Base-by-base conservation (phyloP, 2,329 filamentous ascomycete genomes). In the Fusarium redolens region DNA sequence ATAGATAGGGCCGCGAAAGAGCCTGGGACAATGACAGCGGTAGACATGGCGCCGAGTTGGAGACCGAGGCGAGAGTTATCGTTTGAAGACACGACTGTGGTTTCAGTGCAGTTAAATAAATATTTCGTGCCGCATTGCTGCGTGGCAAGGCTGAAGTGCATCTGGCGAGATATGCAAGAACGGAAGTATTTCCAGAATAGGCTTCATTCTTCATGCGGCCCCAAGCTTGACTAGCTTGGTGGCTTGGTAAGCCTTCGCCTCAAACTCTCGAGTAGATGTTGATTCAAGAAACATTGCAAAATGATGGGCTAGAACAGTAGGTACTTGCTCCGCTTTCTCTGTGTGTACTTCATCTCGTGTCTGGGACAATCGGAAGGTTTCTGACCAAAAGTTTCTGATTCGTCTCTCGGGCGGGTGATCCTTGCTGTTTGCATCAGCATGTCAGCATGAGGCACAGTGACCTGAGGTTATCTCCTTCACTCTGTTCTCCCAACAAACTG, bases 21-120 rank as follows among this genome's bases (percentile, higher is more conserved):
- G 15, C 67, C 67, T 4, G 67, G 67, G 8, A 69, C 30, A 18
- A 69, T 55, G 2, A 69, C 54, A 18, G 68, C 25, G 5, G 20
- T 30, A 1, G 64, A 30, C 67, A 69, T 69, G 17, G 13, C 38
- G 22, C 22, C 25, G 15, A 11, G 22, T 17, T 11, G 41, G n/a
- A 28, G 6, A 17, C 10, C 17, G 8, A 44, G 6, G 14, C 9
- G 9, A 28, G 14, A 17, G 41, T 28, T 28, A 8, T 28, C 9
- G 10, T 4, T 7, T 5, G 7, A 44, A 44, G 14, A 17, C 22
- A 10, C 9, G 4, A 17, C 25, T 4, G 14, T 25, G 41, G 20
- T 7, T n/a, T 25, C n/a, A 28, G 28, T 28, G 28, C 13, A 14
- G 13, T 12, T 8, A 25, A 14, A 28, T 31, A 22, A 55, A 54